Base-by-base conservation (phyloP, 73 alveolate genomes). In the Urostyla sp. region DNA sequence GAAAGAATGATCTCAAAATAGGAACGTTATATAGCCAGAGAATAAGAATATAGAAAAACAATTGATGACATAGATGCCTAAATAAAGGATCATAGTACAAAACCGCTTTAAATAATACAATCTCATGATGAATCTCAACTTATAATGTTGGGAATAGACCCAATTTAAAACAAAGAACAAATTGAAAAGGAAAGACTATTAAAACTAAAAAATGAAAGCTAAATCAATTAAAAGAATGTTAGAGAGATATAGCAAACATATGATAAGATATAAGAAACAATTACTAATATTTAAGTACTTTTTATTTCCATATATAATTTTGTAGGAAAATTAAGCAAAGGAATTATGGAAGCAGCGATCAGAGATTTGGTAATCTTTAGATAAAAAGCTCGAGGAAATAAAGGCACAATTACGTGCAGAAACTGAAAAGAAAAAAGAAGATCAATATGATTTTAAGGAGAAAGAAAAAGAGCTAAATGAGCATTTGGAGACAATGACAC, bases 1-100 rank as follows among this genome's bases (percentile, higher is more conserved):
- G 67, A 75, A 6, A 89, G 85, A 26, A 73, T 92, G 53, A 67
- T 51, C 23, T 72, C 46, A 76, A 84, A 88, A 44, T 72, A 92
- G 60, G 95, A 92, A 74, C 57, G 97, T 52, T 92, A 87, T 75
- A 92, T 92, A 28, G 80, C 84, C 30, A 51, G 97, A 67, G 97
- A 92, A 88, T 86, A 88, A 28, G 97, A 92, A 38, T 92, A 88
- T 72, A 72, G 94, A 38, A 88, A 88, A 66, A 92, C 95, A 7
- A 92, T 92, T 48, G 94, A 78, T 52, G 90, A 88, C 30, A 80
- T 92, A 32, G 82, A 92, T 40, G 21, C 53, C 26, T 80, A 76
- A 61, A 78, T 92, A 7, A 58, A 75, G 54, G 75, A 31, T 18
- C 36, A 85, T 16, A 34, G 76, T 16, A 52, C 87, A n/a, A 60